Base-by-base conservation (phyloP, 2,329 filamentous ascomycete species). In the Lanzia echinophila region DNA sequence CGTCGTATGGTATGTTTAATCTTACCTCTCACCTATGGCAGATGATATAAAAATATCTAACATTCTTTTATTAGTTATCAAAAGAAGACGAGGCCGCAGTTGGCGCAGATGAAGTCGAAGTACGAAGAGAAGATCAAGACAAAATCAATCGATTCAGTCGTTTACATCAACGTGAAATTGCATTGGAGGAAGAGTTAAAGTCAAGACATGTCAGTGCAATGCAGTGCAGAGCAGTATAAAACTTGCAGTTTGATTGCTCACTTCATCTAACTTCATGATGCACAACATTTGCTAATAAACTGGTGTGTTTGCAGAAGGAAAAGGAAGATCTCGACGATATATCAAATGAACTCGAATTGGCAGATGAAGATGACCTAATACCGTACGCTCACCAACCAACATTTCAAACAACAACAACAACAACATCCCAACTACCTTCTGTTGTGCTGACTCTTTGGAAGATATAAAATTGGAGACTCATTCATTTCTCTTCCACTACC, bases 111-210 rank as follows among this genome's bases (percentile, higher is more conserved):
- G 94, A 99, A 69, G 86, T 90, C 64, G 88, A 96, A 72, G 94
- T 99, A 56, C 88, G 94, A 57, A 87, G 91, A 67, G 91, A 97
- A 70, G 94, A 99, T 70, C 94, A 99, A 72, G 91, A 97, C 75
- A 95, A 94, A 74, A 99, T 99, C 82, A 99, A 99, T 74, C 86
- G 84, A 61, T 99, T 99, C 78, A 96, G 91, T 71, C 85, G 90
- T 43, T 77, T 99, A 59, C 94, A 99, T 70, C 90, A 95, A 69
- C 86, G 88, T 49, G 88, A 96, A 69, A 78, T 87, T 33, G 72
- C 78, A 3, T 70, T 97, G 3, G 85, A 95, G 68, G 90, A 95
- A 46, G 84, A 94, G 63, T 73, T 97, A 60, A 86, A 87, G 67
- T 70, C 73, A 6, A 96, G 95, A 70, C 83, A 83, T 70, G 92